Conservation (phyloP, 2,329 filamentous ascomycete genomes). For the Cytospora chrysosperma region DNA sequence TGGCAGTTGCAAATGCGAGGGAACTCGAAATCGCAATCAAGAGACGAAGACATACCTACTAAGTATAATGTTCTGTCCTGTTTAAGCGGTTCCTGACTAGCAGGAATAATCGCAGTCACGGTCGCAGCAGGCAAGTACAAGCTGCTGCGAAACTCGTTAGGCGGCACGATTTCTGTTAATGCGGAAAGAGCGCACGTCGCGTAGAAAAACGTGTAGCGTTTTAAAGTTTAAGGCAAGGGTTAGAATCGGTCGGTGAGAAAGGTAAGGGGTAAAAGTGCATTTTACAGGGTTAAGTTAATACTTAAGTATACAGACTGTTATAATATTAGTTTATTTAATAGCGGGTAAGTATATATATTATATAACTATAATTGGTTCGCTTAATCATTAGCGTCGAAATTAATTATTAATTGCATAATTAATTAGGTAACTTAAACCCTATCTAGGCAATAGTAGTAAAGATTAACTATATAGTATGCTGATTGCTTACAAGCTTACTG, state of each 20-base stretch:
- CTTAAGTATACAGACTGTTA: background rate
- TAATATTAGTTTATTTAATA: background rate
- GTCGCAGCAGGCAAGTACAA: background rate
- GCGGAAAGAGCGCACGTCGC: background rate
- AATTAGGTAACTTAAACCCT: too few relatives aligned
- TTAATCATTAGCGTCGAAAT: background rate
- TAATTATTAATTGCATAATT: background rate
- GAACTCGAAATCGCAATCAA: too few relatives aligned
- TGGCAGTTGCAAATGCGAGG: too few relatives aligned
- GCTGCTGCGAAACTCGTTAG: background rate
- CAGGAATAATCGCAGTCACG: too few relatives aligned
- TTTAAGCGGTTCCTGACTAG: too few relatives aligned
- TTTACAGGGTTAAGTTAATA: background rate
- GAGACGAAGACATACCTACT: too few relatives aligned
- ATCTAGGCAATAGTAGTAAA: too few relatives aligned
- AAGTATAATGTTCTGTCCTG: too few relatives aligned
- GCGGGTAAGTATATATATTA: background rate
- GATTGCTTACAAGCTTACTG: too few relatives aligned
- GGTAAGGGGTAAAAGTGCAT: conserved; percentile 3
- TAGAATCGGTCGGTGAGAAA: background rate
- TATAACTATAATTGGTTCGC: background rate
- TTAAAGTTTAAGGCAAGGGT: background rate
- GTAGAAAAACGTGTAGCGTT: background rate
- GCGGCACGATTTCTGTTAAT: background rate
- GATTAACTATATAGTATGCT: too few relatives aligned